Base-by-base conservation (phyloP, 768 basidiomycete genomes). In the Ephemerocybe angulata region DNA sequence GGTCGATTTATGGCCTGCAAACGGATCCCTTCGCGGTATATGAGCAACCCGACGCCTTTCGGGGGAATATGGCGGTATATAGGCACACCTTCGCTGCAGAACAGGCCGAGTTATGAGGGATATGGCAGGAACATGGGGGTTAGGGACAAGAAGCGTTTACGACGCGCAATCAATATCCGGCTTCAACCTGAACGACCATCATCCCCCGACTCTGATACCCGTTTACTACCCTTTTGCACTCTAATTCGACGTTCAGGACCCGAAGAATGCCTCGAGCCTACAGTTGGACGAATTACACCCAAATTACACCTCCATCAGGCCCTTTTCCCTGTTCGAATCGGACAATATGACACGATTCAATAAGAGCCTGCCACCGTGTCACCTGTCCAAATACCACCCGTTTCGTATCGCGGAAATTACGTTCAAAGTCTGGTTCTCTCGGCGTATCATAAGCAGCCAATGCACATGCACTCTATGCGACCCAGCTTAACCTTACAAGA, bases 71-170 rank as follows among this genome's bases (percentile, higher is more conserved):
- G 11, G 21, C 11, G 21, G 19, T 42, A 21, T 22, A 22, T 19
- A 10, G 7, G 13, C 19, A 21, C 10, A 11, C 7, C 33, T 17
- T 17, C 17, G 33, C 40, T 42, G 40, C 40, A 42, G 40, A 42
- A 22, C 40, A 6, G 13, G 7, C 8, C 19, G 19, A 6, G 21
- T 7, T 10, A 7, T 7, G 11, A 10, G 6, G 21, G 11, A 13
- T 42, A 31, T 10, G n/a, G 15, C 43, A 28, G 24, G 19, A 47
- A 47, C 43, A 47, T 54, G 44, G 53, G n/a, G 24, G 44, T 54
- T 47, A 17, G 31, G 53, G 33, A 41, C 53, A 47, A 54, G 52
- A 52, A 35, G 28, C 49, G n/a, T n/a, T 50, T 40, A 35, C 53
- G 43, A 54, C 53, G 53, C 53, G 53, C 53, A 35, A 47, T 30